phyloP scores from a whole-genome alignment of 2,329 filamentous ascomycete species.

The Calcarisporium arbuscula region DNA sequence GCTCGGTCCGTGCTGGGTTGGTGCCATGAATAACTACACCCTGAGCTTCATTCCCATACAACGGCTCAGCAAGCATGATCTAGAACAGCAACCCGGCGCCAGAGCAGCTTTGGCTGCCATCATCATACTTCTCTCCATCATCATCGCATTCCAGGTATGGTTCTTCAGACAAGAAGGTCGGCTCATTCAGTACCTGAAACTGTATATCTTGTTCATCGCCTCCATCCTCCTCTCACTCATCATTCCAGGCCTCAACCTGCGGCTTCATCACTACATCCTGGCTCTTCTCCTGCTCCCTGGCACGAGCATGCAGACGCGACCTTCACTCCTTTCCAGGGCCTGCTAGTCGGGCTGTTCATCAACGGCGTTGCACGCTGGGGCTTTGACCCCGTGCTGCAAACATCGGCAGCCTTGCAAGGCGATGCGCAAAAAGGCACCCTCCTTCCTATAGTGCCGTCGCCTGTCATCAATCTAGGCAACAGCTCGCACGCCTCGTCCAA shows the following conservation, averaged over 20 bases:
- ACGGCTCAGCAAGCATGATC: constrained; percentile 83
- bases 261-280: constrained; percentile 93
- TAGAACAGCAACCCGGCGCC: constrained; percentile 83
- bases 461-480: constrained; percentile 37
- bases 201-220: constrained; percentile 65
- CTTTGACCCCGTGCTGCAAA: constrained; percentile 84
- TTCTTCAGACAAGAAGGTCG: constrained; percentile 81
- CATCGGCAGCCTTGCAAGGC: constrained; percentile 63
- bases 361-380: constrained; percentile 94
- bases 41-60: constrained; percentile 91
- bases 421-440: constrained; percentile 57
- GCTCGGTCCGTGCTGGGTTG: constrained; percentile 86
- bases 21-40: constrained; percentile 89
- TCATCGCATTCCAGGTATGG: constrained; percentile 73
- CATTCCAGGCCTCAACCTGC: constrained; percentile 70
- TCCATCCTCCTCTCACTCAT: constrained; percentile 64
- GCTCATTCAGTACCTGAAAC: constrained; percentile 66
- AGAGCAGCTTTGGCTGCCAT: constrained; percentile 75
- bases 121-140: constrained; percentile 59
- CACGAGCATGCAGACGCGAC: constrained; percentile 81
- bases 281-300: constrained; percentile 81
- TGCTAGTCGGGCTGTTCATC: constrained; percentile 85
- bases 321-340: constrained; percentile 77
- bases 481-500: constrained; percentile 45
- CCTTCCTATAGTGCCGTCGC: constrained; percentile 48